These are phyloP conservation scores for Kazachstania martiniae DNA, from an alignment of 805 yeast species.

Conservation along the genomic window DNA sequence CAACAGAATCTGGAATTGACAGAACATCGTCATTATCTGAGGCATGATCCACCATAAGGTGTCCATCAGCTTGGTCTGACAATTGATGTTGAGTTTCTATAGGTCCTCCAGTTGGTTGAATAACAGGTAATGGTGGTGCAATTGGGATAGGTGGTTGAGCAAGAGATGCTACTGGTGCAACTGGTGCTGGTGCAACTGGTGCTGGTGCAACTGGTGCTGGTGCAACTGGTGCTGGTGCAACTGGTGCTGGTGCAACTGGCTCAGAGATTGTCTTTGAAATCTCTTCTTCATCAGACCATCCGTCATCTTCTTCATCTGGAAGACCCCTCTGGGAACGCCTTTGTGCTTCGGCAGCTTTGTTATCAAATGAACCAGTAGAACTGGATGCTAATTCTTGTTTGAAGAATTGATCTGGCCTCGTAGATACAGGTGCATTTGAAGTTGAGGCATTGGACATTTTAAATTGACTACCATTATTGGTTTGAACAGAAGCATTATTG, in stretches of 20 bases:
- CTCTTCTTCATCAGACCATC: constrained; percentile 30
- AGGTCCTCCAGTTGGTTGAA: constrained; percentile 3
- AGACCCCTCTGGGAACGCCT: constrained; percentile 56
- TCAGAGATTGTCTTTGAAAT: constrained; percentile 13
- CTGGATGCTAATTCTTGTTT: constrained; percentile 21
- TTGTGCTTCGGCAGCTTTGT: constrained; percentile 54
- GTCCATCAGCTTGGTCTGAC: background rate
- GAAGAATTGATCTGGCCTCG: constrained; percentile 43
- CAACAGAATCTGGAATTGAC: constrained; percentile 29
- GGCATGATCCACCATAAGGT: background rate
- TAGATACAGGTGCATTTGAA: constrained; percentile 5
- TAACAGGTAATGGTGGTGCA: constrained; percentile 34
- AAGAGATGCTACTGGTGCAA: constrained; percentile 20
- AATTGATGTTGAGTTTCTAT: constrained; percentile 1
- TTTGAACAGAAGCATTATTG: background rate
- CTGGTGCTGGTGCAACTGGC: constrained; percentile 10
- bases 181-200: constrained; percentile 26
- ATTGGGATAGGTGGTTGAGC: constrained; percentile 29
- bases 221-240: constrained; percentile 10
- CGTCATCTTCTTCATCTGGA: constrained; percentile 27
- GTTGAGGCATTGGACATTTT: background rate
- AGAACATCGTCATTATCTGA: constrained; percentile 20
- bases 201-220: background rate
- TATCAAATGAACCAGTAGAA: constrained; percentile 33
- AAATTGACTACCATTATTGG: background rate